phyloP scores from a whole-genome alignment of 495 filamentous ascomycete genomes.

The Annulohypoxylon stygium region DNA sequence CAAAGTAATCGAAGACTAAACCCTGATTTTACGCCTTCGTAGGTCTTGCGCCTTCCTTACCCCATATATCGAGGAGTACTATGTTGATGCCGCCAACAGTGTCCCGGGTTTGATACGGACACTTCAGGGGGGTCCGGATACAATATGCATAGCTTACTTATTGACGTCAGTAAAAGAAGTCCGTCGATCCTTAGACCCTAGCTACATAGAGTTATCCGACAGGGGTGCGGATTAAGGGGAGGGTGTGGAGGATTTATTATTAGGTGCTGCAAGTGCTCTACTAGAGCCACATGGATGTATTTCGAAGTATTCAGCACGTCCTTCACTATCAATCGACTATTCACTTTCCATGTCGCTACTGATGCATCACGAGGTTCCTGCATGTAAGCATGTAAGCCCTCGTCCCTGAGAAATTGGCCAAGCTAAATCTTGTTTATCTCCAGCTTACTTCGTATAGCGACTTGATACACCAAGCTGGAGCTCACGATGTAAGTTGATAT shows the following conservation, averaged over 20 bases:
- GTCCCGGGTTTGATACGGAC: slow-evolving; percentile 16
- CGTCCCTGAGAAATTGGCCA: background rate
- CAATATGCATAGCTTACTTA: slow-evolving; percentile 31
- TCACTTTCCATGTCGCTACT: background rate
- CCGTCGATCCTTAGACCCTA: slow-evolving; percentile 23
- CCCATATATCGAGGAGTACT: background rate
- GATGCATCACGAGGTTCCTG: background rate
- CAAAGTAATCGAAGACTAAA: slow-evolving; percentile 19
- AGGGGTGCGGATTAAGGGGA: slow-evolving; percentile 16
- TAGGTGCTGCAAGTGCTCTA: slow-evolving; percentile 28
- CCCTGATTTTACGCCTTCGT: slow-evolving; percentile 37
- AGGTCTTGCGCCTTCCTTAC: slow-evolving; percentile 14
- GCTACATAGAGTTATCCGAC: slow-evolving; percentile 1
- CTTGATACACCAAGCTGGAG: slow-evolving; percentile 53
- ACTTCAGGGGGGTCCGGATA: slow-evolving; percentile 23
- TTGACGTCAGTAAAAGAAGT: slow-evolving; percentile 41
- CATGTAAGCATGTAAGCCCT: background rate
- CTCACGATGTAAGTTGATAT: slow-evolving; percentile 50
- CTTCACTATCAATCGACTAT: slow-evolving; percentile 12
- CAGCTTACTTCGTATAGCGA: slow-evolving; percentile 38
- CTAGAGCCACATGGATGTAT: slow-evolving; percentile 18
- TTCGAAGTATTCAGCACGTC: slow-evolving; percentile 24
- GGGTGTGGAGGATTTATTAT: slow-evolving; percentile 35
- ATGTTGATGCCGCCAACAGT: slow-evolving; percentile 8
- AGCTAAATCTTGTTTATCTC: slow-evolving; percentile 33